Percentiles rank a stretch among this genome's conserved stretches.
phyloP scores from a whole-genome alignment of 768 basidiomycete genomes.

The Tulasnella sp. region DNA sequence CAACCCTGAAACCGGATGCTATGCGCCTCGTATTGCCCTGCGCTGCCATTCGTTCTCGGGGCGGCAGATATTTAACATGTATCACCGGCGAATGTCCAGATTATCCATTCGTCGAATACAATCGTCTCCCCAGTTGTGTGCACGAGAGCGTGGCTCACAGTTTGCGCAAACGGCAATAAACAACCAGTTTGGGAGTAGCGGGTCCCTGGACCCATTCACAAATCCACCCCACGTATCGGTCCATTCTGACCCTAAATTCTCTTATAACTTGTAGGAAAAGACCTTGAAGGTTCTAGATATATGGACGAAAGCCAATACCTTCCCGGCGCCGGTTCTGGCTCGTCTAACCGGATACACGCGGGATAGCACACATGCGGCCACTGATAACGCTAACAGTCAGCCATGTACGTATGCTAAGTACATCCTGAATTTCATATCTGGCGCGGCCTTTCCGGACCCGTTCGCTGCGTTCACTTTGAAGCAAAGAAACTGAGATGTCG shows the following conservation, averaged over 20 bases:
- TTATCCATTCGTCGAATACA: constrained; percentile 15
- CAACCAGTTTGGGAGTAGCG: constrained; percentile 15
- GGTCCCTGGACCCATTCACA: not conserved
- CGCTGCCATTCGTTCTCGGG: not conserved
- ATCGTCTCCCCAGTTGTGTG: not conserved
- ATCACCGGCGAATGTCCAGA: constrained; percentile 8
- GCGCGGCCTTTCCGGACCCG: not conserved
- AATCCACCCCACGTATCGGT: not conserved
- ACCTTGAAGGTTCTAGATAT: constrained; percentile 96
- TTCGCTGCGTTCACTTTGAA: constrained; percentile 4
- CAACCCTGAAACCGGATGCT: not conserved
- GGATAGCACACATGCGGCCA: constrained; percentile 50
- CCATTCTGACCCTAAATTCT: constrained; percentile 4
- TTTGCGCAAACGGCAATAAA: constrained; percentile 20
- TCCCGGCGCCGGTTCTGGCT: constrained; percentile 69
- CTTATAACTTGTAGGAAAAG: constrained; percentile 68
- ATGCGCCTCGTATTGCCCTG: not conserved
- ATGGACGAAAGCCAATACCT: constrained; percentile 89
- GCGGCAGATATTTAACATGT: not conserved
- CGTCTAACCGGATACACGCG: constrained; percentile 67
- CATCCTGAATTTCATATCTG: constrained; percentile 19
- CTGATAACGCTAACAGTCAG: constrained; percentile 23
- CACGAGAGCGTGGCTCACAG: not conserved
- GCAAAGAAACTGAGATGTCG: constrained; percentile 26
- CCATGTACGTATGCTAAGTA: constrained; percentile 32